Evolutionary conservation across 805 yeast species (phyloP).

Genomic region (Kodamaea sagamina): DNA sequence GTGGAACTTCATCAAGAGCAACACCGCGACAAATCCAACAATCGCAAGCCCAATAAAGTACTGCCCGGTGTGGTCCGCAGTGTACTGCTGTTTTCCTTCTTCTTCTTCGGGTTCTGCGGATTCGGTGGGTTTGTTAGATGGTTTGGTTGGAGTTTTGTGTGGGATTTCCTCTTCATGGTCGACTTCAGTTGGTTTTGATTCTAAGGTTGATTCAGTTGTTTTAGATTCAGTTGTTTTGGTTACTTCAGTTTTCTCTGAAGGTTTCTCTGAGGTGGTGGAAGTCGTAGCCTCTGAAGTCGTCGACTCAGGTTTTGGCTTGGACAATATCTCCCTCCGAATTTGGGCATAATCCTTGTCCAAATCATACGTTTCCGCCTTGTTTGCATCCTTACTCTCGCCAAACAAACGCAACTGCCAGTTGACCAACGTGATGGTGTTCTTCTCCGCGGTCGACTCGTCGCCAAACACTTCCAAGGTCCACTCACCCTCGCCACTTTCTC

Average conservation of each 20-base stretch:
- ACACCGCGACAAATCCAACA: conserved; percentile 54
- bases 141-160: too few species aligned
- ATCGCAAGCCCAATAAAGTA: conserved; percentile 61
- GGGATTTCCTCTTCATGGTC: too few species aligned
- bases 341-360: conserved; percentile 49
- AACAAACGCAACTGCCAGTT: conserved; percentile 79
- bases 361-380: conserved; percentile 59
- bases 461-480: conserved; percentile 72
- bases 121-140: background rate
- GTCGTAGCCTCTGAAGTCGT: background rate
- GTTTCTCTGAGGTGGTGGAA: too few species aligned
- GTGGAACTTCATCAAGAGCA: conserved; percentile 49
- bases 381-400: conserved; percentile 73
- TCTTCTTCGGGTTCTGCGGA: conserved; percentile 6
- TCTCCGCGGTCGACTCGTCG: conserved; percentile 33
- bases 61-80: conserved; percentile 53
- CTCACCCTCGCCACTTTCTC: conserved; percentile 73
- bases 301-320: conserved; percentile 9
- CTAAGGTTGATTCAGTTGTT: conserved; percentile 4
- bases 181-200: conserved; percentile 2
- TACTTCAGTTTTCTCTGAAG: too few species aligned
- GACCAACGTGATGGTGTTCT: conserved; percentile 43
- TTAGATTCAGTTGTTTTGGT: background rate
- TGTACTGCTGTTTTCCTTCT: conserved; percentile 35
- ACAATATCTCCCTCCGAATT: conserved; percentile 29